These are phyloP conservation scores for Fusarium longipes DNA, from an alignment of 2,329 filamentous ascomycete genomes.

Conservation along the genomic window DNA sequence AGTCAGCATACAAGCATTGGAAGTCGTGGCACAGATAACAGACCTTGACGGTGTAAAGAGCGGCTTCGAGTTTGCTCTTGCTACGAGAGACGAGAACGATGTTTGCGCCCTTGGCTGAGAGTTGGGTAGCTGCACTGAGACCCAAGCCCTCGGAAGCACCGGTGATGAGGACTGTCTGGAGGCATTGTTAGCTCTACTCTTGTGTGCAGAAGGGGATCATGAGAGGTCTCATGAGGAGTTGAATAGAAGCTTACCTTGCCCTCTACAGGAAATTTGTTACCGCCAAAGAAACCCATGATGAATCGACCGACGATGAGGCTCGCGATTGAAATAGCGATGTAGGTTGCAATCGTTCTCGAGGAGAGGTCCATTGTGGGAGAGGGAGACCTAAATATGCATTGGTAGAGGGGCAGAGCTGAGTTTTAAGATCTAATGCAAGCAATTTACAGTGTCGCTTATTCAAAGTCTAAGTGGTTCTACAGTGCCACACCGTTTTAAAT, in stretches of 20 bases:
- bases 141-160: constrained; percentile 96
- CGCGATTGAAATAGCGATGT: constrained; percentile 23
- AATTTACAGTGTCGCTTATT: not conserved
- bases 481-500: not conserved
- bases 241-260: constrained; percentile 72
- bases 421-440: constrained; percentile 1
- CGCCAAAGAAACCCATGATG: constrained; percentile 74
- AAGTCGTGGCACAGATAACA: constrained; percentile 17
- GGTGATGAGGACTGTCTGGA: constrained; percentile 86
- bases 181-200: constrained; percentile 20
- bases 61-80: constrained; percentile 76
- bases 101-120: constrained; percentile 86
- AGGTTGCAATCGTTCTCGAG: constrained; percentile 16
- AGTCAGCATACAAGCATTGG: not conserved
- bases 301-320: constrained; percentile 46
- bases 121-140: constrained; percentile 75
- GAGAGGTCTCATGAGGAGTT: constrained; percentile 17
- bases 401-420: constrained; percentile 15
- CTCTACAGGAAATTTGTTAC: constrained; percentile 83
- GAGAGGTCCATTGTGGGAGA: constrained; percentile 38
- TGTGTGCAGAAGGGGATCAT: constrained; percentile 17
- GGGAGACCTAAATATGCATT: not conserved
- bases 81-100: constrained; percentile 87
- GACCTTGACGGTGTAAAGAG: constrained; percentile 74
- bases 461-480: not conserved